Conservation (phyloP, 2,329 filamentous ascomycete species). For the Bisporella sp. region DNA sequence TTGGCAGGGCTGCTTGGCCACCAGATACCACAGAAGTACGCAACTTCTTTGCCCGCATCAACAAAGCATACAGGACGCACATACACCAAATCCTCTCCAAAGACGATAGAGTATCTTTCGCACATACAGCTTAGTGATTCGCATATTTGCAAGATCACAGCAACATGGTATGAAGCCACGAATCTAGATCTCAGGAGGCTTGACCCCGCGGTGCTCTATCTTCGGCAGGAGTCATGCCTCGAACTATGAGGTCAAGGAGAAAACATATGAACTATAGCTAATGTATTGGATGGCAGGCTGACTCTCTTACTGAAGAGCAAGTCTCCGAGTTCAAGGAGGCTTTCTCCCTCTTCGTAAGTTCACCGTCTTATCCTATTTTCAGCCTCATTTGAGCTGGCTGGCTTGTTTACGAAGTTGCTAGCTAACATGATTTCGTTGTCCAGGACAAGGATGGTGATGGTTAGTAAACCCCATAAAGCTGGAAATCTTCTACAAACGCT, state of each 20-base stretch:
- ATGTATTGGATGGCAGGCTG: constrained; percentile 55
- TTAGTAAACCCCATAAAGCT: constrained; percentile 41
- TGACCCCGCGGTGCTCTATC: neutral
- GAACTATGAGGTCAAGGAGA: too few relatives aligned
- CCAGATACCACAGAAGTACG: too few relatives aligned
- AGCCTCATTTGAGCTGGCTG: constrained; percentile 11
- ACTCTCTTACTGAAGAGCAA: constrained; percentile 98
- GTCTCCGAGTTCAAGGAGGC: constrained; percentile 99
- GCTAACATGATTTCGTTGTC: constrained; percentile 18
- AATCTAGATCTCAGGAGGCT: constrained; percentile 1
- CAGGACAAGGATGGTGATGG: constrained; percentile 90
- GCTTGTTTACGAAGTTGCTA: constrained; percentile 8
- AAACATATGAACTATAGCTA: constrained; percentile 2
- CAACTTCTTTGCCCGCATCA: too few relatives aligned
- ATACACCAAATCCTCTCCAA: too few relatives aligned
- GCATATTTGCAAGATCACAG: too few relatives aligned
- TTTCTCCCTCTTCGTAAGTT: constrained; percentile 97
- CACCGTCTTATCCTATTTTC: constrained; percentile 4
- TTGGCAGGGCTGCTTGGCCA: too few relatives aligned
- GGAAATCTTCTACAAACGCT: too few relatives aligned
- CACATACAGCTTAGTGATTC: too few relatives aligned
- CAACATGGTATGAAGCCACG: constrained; percentile 1
- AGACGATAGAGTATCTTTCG: too few relatives aligned
- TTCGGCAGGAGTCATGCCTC: too few relatives aligned
- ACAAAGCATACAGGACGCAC: too few relatives aligned